phyloP scores from a whole-genome alignment of 1,284 basidiomycete species.

The Blastosporella zonata region DNA sequence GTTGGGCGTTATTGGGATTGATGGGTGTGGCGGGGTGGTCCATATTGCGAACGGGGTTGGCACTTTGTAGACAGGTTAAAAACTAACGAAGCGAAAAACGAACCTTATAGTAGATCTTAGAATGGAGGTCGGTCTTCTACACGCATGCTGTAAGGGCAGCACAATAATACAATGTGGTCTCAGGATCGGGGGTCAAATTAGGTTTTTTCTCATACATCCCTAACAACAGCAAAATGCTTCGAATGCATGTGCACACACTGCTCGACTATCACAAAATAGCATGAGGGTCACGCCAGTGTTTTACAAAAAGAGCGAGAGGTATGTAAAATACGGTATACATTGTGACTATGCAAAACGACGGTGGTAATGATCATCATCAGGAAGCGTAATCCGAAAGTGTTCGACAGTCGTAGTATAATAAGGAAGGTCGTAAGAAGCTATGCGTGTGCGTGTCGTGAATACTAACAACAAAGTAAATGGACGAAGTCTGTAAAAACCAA shows the following conservation, averaged over 20 bases:
- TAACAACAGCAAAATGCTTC: conserved; percentile 21
- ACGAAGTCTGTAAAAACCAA: conserved; percentile 29
- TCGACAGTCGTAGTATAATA: conserved; percentile 25
- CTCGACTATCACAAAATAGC: conserved; percentile 26
- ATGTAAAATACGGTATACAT: conserved; percentile 36
- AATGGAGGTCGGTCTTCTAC: conserved; percentile 28
- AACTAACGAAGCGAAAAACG: conserved; percentile 29
- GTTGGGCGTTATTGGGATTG: conserved; percentile 43
- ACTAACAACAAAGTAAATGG: conserved; percentile 19
- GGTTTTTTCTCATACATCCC: conserved; percentile 28
- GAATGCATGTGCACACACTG: conserved; percentile 16
- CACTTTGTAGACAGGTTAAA: conserved; percentile 24
- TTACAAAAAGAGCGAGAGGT: conserved; percentile 25
- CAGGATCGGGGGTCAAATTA: conserved; percentile 22
- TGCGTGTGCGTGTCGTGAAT: conserved; percentile 38
- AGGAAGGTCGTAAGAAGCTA: conserved; percentile 22
- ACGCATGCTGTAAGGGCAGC: conserved; percentile 22
- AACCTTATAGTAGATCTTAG: conserved; percentile 31
- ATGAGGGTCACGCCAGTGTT: conserved; percentile 29
- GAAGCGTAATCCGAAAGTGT: conserved; percentile 32
- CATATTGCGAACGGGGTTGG: conserved; percentile 33
- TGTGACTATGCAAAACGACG: conserved; percentile 31
- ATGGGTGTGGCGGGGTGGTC: conserved; percentile 43
- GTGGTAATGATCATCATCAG: conserved; percentile 19
- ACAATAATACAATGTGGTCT: conserved; percentile 18